phyloP scores from a whole-genome alignment of 352 stramenopile genomes.

The Globisporangium spiculum region DNA sequence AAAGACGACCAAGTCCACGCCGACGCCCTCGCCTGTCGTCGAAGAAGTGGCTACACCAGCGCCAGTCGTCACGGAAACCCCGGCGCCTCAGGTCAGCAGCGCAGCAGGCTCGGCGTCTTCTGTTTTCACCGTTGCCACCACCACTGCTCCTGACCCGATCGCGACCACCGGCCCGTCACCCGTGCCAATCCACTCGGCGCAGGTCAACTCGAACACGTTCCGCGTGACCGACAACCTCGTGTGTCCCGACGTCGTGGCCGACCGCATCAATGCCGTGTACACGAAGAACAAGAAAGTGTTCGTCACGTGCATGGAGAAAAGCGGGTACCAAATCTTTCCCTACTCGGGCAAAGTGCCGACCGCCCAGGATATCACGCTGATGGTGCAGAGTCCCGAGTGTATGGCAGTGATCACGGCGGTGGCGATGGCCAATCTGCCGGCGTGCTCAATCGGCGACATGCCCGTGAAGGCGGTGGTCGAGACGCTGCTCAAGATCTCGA shows the following conservation, averaged over 20 bases:
- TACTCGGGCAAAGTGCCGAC: constrained; percentile 50
- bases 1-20: constrained; percentile 1
- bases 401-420: constrained; percentile 49
- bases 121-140: background rate
- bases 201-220: constrained; percentile 41
- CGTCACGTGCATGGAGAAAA: constrained; percentile 42
- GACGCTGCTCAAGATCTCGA: constrained; percentile 60
- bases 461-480: constrained; percentile 54
- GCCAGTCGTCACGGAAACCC: background rate
- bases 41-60: background rate
- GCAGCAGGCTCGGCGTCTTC: background rate
- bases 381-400: constrained; percentile 46
- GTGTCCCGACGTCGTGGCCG: constrained; percentile 35
- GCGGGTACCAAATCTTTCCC: constrained; percentile 56
- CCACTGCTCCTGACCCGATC: background rate
- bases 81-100: background rate
- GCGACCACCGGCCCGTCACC: background rate
- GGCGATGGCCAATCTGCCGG: constrained; percentile 36
- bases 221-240: constrained; percentile 43
- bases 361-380: constrained; percentile 28
- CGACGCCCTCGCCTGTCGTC: background rate
- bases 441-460: constrained; percentile 51
- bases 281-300: constrained; percentile 48
- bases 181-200: constrained; percentile 30
- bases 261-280: constrained; percentile 40